Evolutionary conservation across 768 basidiomycete species (phyloP), one percentile per base, ranked within the genome.

Genomic region (Termitomyces heimii): DNA sequence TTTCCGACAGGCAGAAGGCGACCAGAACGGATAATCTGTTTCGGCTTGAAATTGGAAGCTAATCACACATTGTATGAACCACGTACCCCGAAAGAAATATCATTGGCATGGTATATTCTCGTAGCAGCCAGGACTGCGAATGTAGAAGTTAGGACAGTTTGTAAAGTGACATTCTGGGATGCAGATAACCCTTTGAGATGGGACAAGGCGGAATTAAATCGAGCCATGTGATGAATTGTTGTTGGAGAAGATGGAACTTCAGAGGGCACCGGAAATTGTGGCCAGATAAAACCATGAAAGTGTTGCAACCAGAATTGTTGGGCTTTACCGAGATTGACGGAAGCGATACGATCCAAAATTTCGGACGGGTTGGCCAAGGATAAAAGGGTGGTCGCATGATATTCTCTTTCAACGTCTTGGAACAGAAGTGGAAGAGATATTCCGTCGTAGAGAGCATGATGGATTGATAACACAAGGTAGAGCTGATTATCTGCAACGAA

Each of bases 361-460:
- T 65, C 64, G 4, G 58, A 47, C 10, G 63, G 24, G 10, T 57
- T 50, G 24, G 67, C 58, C 3, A 53, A 28, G 6, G 46, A 53
- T 4, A 29, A 29, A 26, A 45, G 52, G 42, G 53, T 10, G 24
- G 49, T 26, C 1, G 62, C 65, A 13, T 44, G 28, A 47, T 71
- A 71, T 31, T 61, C 64, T 18, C 60, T 57, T 44, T 71, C 69
- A 16, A 71, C 63, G 46, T 70, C 67, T 22, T 59, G 48, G 40
- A 72, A 60, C 8, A 73, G 49, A 16, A 63, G 54, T 2, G 70
- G 71, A 43, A 73, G 67, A 13, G 70, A 70, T 8, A 66, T 66
- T 20, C 71, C 72, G 55, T 73, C 72, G 37, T 70, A 73, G n/a
- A 72, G 55, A 1, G 71, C 66, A 49, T 73, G 72, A 45, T 73